These are phyloP conservation scores for Delonix regia DNA, from an alignment of 306 rosid species.

Conservation along the genomic window DNA sequence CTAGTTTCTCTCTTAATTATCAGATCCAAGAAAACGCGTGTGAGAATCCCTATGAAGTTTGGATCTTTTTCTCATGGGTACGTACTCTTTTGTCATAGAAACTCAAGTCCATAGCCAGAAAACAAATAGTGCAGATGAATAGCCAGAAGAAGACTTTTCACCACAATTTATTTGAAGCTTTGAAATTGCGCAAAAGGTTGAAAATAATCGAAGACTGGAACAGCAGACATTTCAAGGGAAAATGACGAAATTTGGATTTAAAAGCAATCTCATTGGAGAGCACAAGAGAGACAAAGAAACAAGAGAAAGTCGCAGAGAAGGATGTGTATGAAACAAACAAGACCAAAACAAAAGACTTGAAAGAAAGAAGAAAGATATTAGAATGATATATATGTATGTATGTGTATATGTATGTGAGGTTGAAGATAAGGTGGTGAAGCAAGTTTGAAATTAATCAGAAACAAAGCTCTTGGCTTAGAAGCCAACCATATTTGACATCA, in stretches of 20 bases:
- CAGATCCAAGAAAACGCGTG: conserved; percentile 40
- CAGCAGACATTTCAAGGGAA: conserved; percentile 30
- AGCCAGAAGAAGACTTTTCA: not conserved
- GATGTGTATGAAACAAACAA: conserved; percentile 31
- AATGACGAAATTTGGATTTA: conserved; percentile 36
- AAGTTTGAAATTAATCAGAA: conserved; percentile 40
- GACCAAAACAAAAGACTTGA: conserved; percentile 11
- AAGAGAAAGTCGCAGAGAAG: conserved; percentile 28
- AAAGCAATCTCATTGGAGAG: conserved; percentile 34
- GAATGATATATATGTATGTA: too few species aligned
- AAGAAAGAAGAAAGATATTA: conserved; percentile 12
- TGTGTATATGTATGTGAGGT: too few species aligned
- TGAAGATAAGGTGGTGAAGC: conserved; percentile 31
- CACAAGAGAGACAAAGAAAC: conserved; percentile 27
- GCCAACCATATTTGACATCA: conserved; percentile 77
- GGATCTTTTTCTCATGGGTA: not conserved
- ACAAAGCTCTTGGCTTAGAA: conserved; percentile 52
- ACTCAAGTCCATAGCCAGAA: not conserved
- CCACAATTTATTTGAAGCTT: not conserved
- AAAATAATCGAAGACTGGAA: not conserved
- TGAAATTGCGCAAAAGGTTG: not conserved
- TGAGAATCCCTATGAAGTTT: conserved; percentile 59
- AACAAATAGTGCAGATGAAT: not conserved
- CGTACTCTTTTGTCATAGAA: conserved; percentile 29
- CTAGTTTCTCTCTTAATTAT: conserved; percentile 5